Base-by-base conservation (phyloP, 2,329 filamentous ascomycete species). In the Claviceps pusilla region DNA sequence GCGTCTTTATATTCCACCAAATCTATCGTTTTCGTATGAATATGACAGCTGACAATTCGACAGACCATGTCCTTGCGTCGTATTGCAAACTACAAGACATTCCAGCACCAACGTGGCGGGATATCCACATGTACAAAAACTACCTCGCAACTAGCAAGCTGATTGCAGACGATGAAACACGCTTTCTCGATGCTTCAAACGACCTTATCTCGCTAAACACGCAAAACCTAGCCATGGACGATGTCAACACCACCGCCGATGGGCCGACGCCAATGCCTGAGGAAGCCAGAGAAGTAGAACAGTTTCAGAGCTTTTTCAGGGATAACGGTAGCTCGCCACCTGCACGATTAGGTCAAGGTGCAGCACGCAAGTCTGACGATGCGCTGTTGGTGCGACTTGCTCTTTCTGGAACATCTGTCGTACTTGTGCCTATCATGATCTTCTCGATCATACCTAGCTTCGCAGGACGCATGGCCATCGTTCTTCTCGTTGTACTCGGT, bases 61-160 rank as follows among this genome's bases (percentile, higher is more conserved):
- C 33, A 82, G 79, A 82, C 57, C 76, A 80, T 59, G 76, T 80
- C 1, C 67, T 87, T 51, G 66, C 76, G 1, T 79, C 82, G 0
- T 86, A 79, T 62, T 73, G 72, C 57, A 69, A 73, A 53, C 72
- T 75, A 0, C 77, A 77, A 58, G 68, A 69, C 19, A 69, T 82
- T 12, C 68, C 72, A 0, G 61, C 70, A 4, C 80, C 82, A 0
- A 67, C 69, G 1, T 58, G 69, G 4, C 66, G 71, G 10, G 80
- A 87, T 51, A 68, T 65, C 24, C 58, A 67, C 14, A 65, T 70
- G 56, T 70, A 76, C 67, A 76, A 75, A 46, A 60, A 67, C 7
- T 87, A 81, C 67, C 76, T 86, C 47, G 66, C 70, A 7, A 71
- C 67, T 11, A 73, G 77, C 55, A 70, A 71, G 37, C 76, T 78